Evolutionary conservation across 148 eudicot genomes (phyloP), one percentile per base, ranked within the genome.

Genomic region (Vaccinium vitisidaea): DNA sequence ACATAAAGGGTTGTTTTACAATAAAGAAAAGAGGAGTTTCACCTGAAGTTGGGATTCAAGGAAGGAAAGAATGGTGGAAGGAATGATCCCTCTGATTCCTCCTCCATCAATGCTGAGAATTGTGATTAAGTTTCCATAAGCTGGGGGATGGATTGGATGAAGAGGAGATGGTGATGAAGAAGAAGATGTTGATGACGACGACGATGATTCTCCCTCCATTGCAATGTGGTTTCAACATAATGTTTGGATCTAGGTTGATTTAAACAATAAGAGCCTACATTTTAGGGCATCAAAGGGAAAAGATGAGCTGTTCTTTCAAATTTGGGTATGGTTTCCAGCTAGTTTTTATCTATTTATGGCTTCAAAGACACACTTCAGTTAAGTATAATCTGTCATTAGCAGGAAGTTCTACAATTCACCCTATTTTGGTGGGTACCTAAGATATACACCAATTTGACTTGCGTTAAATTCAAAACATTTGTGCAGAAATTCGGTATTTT

Each of bases 31-130:
- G 19, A 30, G 19, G 46, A 74, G 16, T 6, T 19, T 8, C 32
- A 78, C 81, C 90, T 91, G 93, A 82, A 91, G 93, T 76, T 89
- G 85, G 21, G 87, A 83, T 77, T 91, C 93, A 2, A 91, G 88
- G 49, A 79, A 89, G 8, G 54, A n/a, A 25, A 91, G 89, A 54
- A 91, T 85, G 39, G 87, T 86, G 0, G 70, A 89, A 1, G 93
- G 90, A 65, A 93, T 88, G 55, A 92, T 86, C 27, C 94, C 96
- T 79, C 91, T 83, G 50, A 93, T 78, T 6, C 96, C 96, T 59
- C 96, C 96, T 18, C 96, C 94, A 80, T 93, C 96, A 65, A 93
- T 92, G 84, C 93, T 92, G 27, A 93, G 87, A 79, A 93, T 86
- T 1, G 94, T 92, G 80, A 93, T 87, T 52, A 93, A 86, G 5